Base-by-base conservation (phyloP, 495 filamentous ascomycete genomes). In the Letharia lupina region DNA sequence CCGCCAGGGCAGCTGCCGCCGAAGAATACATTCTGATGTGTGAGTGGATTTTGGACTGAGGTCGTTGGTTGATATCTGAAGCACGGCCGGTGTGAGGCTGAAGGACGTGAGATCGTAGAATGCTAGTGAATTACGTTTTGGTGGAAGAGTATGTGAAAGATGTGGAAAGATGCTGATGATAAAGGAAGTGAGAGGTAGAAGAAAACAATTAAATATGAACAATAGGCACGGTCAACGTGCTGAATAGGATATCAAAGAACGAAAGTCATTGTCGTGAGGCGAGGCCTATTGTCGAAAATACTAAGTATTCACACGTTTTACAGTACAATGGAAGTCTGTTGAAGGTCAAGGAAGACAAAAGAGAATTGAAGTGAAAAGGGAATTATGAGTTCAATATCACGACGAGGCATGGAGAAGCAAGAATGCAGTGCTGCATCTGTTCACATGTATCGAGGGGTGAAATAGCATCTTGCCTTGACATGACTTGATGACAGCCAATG, bases 1-100 rank as follows among this genome's bases (percentile, higher is more conserved):
- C 69, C 66, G 64, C 69, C 69, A 70, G 67, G 67, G 69, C 69
- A 60, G 23, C 35, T 64, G 62, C 57, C 20, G 63, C 33, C n/a
- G 62, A 65, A n/a, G 33, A 33, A 28, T 35, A 56, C 68, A 70
- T 70, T 58, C 1, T 62, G 61, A 35, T 35, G 18, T 44, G 18
- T 28, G 9, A 48, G 10, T 6, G 62, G 33, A 44, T 2, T 50
- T n/a, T 52, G 37, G 13, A 15, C 54, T 68, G 37, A 33, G 33
- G 23, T 23, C 45, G 39, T 31, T 47, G 28, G 31, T 12, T 58
- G 64, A 48, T 20, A n/a, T 60, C 20, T 62, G 23, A 42, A 37
- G 57, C 52, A 65, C 62, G 66, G 40, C 62, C 57, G 41, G 62
- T 57, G 56, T 65, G n/a, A 28, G 41, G 59, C 48, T 41, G 44